Percentiles rank a stretch among this genome's conserved stretches.
Conservation (phyloP, 2,329 filamentous ascomycete genomes). For the Claviceps maximensis region DNA sequence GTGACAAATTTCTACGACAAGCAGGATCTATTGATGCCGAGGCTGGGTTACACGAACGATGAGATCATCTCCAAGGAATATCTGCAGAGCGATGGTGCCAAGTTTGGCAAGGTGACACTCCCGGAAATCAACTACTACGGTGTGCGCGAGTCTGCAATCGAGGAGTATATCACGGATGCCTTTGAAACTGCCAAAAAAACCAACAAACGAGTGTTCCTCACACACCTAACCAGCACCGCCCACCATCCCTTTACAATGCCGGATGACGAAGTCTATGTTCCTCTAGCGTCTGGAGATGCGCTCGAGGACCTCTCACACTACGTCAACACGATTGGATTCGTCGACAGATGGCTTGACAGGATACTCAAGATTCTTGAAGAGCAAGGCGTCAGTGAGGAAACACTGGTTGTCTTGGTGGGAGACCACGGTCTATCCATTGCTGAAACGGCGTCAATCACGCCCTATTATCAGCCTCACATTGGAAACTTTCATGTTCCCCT, state of each 20-base stretch:
- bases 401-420: constrained; percentile 18
- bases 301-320: constrained; percentile 20
- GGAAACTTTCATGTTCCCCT: constrained; percentile 23
- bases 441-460: constrained; percentile 18
- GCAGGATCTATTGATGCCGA: constrained; percentile 17
- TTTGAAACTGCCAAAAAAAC: constrained; percentile 17
- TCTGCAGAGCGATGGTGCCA: constrained; percentile 15
- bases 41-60: constrained; percentile 17
- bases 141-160: constrained; percentile 18
- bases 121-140: constrained; percentile 23
- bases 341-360: constrained; percentile 20
- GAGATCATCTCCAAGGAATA: constrained; percentile 17
- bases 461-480: constrained; percentile 21
- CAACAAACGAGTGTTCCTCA: constrained; percentile 20
- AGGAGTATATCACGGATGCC: constrained; percentile 20
- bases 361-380: constrained; percentile 19
- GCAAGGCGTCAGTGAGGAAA: constrained; percentile 19
- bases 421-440: constrained; percentile 21
- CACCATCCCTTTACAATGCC: constrained; percentile 23
- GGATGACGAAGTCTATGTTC: constrained; percentile 15
- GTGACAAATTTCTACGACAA: constrained; percentile 22
- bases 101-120: constrained; percentile 16
- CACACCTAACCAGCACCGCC: constrained; percentile 23
- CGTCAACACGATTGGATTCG: constrained; percentile 19
- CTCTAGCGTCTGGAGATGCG: constrained; percentile 12